These are phyloP conservation scores for Juglanconis sp. DNA, from an alignment of 2,329 filamentous ascomycete genomes.

Conservation along the genomic window DNA sequence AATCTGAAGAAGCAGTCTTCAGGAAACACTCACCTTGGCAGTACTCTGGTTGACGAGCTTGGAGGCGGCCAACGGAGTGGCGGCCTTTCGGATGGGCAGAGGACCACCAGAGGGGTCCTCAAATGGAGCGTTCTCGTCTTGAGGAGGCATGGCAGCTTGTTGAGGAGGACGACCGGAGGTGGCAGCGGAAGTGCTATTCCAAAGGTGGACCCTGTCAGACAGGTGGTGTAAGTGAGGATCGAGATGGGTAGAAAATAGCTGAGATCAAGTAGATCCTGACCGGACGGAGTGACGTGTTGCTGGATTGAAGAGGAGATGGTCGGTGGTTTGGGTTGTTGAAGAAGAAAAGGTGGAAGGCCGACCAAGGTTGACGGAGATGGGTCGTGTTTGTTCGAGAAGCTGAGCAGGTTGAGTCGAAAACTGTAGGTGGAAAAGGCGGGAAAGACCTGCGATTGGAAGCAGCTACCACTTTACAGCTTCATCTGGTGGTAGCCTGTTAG, in stretches of 20 bases:
- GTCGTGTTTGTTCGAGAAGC: not conserved
- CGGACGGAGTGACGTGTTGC: slow-evolving; percentile 1
- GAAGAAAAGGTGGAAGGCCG: slow-evolving; percentile 11
- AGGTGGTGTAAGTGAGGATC: slow-evolving; percentile 8
- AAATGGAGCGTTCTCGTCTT: slow-evolving; percentile 16
- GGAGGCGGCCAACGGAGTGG: slow-evolving; percentile 47
- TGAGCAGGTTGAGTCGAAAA: not conserved
- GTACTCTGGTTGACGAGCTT: slow-evolving; percentile 54
- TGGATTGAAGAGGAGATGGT: not conserved
- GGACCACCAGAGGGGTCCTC: slow-evolving; percentile 2
- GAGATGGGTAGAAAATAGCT: slow-evolving; percentile 16
- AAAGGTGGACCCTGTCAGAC: slow-evolving; percentile 4
- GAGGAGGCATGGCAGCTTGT: slow-evolving; percentile 4
- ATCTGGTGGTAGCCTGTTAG: not conserved
- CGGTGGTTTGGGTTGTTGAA: not conserved
- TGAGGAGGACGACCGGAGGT: not conserved
- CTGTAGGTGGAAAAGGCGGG: slow-evolving; percentile 5
- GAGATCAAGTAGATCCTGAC: slow-evolving; percentile 16
- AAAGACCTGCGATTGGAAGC: slow-evolving; percentile 8
- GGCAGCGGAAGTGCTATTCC: slow-evolving; percentile 11
- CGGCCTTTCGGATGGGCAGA: slow-evolving; percentile 38
- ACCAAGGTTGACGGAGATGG: not conserved
- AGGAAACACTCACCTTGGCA: slow-evolving; percentile 44
- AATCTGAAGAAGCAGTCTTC: not conserved
- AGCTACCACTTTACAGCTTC: not conserved